Conservation (phyloP, 176 grass and related monocot genomes). For the Musa acuminata region DNA sequence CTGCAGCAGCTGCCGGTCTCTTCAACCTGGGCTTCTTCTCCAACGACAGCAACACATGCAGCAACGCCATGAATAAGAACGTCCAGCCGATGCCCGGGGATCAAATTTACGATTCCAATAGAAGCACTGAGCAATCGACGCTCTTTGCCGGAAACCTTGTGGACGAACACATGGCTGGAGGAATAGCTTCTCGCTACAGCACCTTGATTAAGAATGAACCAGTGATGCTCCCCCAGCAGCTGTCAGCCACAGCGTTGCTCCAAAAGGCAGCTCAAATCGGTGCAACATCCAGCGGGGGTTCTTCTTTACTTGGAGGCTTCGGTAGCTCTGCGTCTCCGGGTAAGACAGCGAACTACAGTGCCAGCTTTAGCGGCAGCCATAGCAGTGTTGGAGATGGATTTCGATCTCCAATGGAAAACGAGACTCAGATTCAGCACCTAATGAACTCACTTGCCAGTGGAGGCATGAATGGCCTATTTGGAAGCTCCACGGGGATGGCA, state of each 20-base stretch:
- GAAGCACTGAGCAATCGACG: too few species aligned
- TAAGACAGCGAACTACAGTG: too few species aligned
- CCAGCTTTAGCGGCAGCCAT: too few species aligned
- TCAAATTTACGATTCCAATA: too few species aligned
- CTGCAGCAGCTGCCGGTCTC: conserved; percentile 9
- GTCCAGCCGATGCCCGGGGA: not conserved
- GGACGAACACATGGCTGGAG: conserved; percentile 37
- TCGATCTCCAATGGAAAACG: conserved; percentile 55
- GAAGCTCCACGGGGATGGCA: not conserved
- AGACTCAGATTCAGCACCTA: conserved; percentile 57
- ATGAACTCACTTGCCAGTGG: conserved; percentile 80
- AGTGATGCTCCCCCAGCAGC: conserved; percentile 58
- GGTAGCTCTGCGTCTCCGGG: not conserved
- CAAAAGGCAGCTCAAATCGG: conserved; percentile 97
- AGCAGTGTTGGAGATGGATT: conserved; percentile 18
- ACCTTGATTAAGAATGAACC: conserved; percentile 46
- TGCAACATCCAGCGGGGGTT: conserved; percentile 33
- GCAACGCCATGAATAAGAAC: conserved; percentile 9
- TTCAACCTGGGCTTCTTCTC: conserved; percentile 74
- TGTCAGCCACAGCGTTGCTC: conserved; percentile 82
- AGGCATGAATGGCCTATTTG: not conserved
- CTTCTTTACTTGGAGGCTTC: conserved; percentile 47
- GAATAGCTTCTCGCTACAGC: conserved; percentile 20
- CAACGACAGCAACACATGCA: conserved; percentile 4
- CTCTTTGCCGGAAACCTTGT: conserved; percentile 45